Evolutionary conservation across 257 asterid genomes (phyloP).

Genomic region (Coffea canephora): DNA sequence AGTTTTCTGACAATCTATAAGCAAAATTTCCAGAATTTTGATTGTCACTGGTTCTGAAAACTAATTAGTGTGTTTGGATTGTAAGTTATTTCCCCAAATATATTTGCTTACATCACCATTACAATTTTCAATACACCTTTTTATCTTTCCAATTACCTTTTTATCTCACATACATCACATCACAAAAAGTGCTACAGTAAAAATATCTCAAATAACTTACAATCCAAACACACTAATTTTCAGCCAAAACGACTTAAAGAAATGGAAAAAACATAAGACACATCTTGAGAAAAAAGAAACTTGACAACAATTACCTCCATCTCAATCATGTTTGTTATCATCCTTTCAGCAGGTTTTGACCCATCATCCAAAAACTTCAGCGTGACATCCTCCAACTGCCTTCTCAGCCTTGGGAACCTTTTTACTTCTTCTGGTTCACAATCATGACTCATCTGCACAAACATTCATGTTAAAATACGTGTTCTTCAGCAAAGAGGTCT

Average conservation of each 20-base stretch:
- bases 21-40: background rate
- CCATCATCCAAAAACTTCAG: constrained; percentile 62
- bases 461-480: background rate
- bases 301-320: constrained; percentile 50
- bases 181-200: too few species aligned
- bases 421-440: constrained; percentile 65
- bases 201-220: too few species aligned
- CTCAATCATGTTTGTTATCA: constrained; percentile 64
- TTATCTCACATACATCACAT: too few species aligned
- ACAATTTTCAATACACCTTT: too few species aligned
- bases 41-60: background rate
- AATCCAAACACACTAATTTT: too few species aligned
- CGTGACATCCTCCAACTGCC: constrained; percentile 57
- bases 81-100: too few species aligned
- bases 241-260: background rate
- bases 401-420: constrained; percentile 60
- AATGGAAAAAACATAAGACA: background rate
- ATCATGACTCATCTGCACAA: constrained; percentile 63
- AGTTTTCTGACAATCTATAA: background rate
- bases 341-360: constrained; percentile 62
- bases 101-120: too few species aligned
- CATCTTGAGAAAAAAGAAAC: background rate
- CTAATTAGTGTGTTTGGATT: too few species aligned
- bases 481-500: background rate
- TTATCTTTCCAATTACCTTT: too few species aligned